phyloP scores from a whole-genome alignment of 306 rosid species.

The Rosa persica region DNA sequence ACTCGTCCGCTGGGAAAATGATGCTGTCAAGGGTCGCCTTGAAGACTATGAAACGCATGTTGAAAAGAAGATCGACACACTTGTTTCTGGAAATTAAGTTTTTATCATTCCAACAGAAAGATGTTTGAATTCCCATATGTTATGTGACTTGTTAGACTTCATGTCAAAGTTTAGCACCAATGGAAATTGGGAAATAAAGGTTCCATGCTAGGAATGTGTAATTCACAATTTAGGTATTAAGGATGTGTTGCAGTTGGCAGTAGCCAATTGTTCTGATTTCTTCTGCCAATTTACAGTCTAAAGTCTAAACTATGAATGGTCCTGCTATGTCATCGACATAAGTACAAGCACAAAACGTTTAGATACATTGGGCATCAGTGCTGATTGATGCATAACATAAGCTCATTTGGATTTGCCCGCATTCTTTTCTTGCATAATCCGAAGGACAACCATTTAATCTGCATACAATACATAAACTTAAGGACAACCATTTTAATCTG shows the following conservation, averaged over 20 bases:
- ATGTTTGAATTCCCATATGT: background rate
- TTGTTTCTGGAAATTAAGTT: constrained; percentile 51
- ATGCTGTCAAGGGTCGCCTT: constrained; percentile 60
- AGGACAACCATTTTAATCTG: background rate
- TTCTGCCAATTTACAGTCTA: background rate
- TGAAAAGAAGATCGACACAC: constrained; percentile 64
- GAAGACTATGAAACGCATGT: constrained; percentile 87
- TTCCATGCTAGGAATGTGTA: background rate
- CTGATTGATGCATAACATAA: background rate
- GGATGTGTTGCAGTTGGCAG: background rate
- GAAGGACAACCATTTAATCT: background rate
- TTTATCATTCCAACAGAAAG: background rate
- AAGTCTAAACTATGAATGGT: background rate
- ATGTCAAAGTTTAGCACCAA: background rate
- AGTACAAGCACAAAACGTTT: too few relatives aligned
- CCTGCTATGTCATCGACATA: too few relatives aligned
- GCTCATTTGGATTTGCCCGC: too few relatives aligned
- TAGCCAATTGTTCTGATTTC: background rate
- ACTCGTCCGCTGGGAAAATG: constrained; percentile 69
- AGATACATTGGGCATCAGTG: too few relatives aligned
- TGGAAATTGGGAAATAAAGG: background rate
- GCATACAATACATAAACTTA: too few relatives aligned
- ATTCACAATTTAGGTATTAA: background rate
- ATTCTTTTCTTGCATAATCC: background rate
- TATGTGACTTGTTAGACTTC: background rate